Evolutionary conservation across 2,329 filamentous ascomycete species (phyloP).

Genomic region (Alternaria solani): DNA sequence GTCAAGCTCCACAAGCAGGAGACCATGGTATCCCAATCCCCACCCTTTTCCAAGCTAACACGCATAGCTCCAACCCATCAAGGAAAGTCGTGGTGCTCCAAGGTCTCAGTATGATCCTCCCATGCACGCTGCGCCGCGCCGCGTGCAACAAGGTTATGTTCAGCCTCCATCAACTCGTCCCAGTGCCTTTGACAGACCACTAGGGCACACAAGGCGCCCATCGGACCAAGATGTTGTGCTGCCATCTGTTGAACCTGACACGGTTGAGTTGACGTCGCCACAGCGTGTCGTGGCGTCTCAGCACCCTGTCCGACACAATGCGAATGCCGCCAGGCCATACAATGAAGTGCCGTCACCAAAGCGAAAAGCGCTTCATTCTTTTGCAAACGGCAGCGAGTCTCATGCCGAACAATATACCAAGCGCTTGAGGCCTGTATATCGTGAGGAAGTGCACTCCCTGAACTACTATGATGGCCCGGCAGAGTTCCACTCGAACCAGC

Average conservation of each 20-base stretch:
- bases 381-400: slow-evolving; percentile 14
- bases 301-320: slow-evolving; percentile 14
- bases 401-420: slow-evolving; percentile 18
- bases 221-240: slow-evolving; percentile 45
- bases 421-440: slow-evolving; percentile 23
- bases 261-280: slow-evolving; percentile 28
- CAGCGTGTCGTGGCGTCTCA: slow-evolving; percentile 17
- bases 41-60: slow-evolving; percentile 29
- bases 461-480: slow-evolving; percentile 5
- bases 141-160: slow-evolving; percentile 23
- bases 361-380: slow-evolving; percentile 26
- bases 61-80: slow-evolving; percentile 42
- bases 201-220: slow-evolving; percentile 27
- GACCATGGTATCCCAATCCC: slow-evolving; percentile 16
- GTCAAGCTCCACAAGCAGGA: slow-evolving; percentile 24
- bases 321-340: slow-evolving; percentile 13
- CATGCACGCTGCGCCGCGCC: slow-evolving; percentile 16
- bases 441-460: slow-evolving; percentile 14
- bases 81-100: slow-evolving; percentile 19
- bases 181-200: slow-evolving; percentile 23
- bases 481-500: slow-evolving; percentile 10
- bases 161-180: slow-evolving; percentile 22
- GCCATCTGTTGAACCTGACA: slow-evolving; percentile 47
- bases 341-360: slow-evolving; percentile 24
- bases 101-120: slow-evolving; percentile 27